Conservation (phyloP, 83 land plant genomes). For the Thuja plicata region DNA sequence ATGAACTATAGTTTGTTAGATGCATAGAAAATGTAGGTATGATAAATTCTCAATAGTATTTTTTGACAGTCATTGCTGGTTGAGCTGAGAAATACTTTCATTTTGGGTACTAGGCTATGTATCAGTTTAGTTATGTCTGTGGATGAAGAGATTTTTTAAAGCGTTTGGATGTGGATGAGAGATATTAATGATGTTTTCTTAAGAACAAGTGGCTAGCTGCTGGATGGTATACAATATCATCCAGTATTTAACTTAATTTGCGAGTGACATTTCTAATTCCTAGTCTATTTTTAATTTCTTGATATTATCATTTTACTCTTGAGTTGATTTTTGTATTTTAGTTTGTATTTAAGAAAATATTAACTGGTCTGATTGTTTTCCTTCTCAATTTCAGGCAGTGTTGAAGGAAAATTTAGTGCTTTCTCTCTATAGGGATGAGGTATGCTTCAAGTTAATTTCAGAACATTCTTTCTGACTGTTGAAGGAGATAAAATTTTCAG, state of each 20-base stretch:
- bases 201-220: neutral
- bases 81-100: neutral
- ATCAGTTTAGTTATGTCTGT: neutral
- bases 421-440: conserved; percentile 95
- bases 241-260: neutral
- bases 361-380: neutral
- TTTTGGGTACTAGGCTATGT: neutral
- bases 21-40: neutral
- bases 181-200: neutral
- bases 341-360: neutral
- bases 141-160: neutral
- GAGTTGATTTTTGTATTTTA: neutral
- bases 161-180: neutral
- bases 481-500: neutral
- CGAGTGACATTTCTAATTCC: neutral
- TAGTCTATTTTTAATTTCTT: neutral
- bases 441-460: conserved; percentile 13
- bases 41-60: neutral
- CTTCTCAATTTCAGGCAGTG: conserved; percentile 63
- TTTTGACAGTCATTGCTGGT: neutral
- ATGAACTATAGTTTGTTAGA: neutral
- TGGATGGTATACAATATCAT: neutral
- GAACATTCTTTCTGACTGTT: neutral
- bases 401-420: conserved; percentile 85
- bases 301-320: neutral